phyloP scores from a whole-genome alignment of 495 filamentous ascomycete species.

The Penicillium paxilli region DNA sequence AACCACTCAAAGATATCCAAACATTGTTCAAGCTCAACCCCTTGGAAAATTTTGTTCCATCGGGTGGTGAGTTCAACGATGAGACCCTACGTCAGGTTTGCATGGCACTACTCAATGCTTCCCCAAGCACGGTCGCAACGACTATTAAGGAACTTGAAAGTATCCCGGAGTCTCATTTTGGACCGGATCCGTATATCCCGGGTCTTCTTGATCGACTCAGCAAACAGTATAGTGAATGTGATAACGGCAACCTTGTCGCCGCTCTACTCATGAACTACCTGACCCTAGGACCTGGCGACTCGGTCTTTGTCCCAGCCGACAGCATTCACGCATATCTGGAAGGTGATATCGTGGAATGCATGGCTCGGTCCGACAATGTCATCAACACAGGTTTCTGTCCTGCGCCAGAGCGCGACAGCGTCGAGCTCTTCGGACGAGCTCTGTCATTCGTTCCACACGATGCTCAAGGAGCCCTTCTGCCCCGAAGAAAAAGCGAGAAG shows the following conservation, averaged over 20 bases:
- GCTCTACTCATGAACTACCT: conserved; percentile 73
- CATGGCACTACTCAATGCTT: conserved; percentile 53
- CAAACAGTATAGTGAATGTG: conserved; percentile 58
- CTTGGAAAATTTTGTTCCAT: conserved; percentile 53
- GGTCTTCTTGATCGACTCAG: conserved; percentile 63
- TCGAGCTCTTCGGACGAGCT: conserved; percentile 60
- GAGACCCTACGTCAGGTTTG: conserved; percentile 61
- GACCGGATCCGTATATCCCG: conserved; percentile 56
- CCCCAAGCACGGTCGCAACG: conserved; percentile 48
- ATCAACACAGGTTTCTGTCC: conserved; percentile 77
- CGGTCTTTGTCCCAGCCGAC: conserved; percentile 74
- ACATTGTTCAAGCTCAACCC: conserved; percentile 57
- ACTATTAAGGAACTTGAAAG: conserved; percentile 51
- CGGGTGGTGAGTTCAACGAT: conserved; percentile 53
- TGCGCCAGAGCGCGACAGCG: conserved; percentile 57
- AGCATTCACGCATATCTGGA: conserved; percentile 77
- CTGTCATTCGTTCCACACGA: conserved; percentile 64
- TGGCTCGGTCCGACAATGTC: conserved; percentile 81
- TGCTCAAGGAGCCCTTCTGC: conserved; percentile 52
- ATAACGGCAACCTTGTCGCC: conserved; percentile 63
- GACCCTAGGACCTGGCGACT: conserved; percentile 61
- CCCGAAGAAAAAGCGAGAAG: conserved; percentile 46
- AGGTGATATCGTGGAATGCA: conserved; percentile 83
- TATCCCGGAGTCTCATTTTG: conserved; percentile 50
- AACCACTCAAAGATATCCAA: conserved; percentile 61